Base-by-base conservation (phyloP, 768 basidiomycete genomes). In the Mycena olivaceomarginata region DNA sequence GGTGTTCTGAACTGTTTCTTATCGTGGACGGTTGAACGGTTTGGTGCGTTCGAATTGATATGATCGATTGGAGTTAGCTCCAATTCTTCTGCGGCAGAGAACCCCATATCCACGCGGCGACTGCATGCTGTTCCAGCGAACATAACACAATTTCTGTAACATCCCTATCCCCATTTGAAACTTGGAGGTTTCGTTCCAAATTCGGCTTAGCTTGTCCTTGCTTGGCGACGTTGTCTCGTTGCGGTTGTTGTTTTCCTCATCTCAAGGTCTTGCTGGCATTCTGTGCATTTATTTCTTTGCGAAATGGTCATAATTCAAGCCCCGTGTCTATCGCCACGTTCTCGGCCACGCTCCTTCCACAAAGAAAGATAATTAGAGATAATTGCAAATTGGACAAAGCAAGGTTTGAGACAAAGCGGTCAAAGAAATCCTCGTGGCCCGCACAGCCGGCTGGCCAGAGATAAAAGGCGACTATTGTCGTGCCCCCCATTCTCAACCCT, bases 391-490 rank as follows among this genome's bases (percentile, higher is more conserved):
- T 3, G 31, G 60, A 76, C 75, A 76, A 75, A 75, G 74, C 62
- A 68, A 67, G 37, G 51, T 15, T 40, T 70, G 43, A 70, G 41
- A 70, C 57, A 70, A 43, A 25, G 20, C 31, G 41, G 22, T 69
- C 74, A 75, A 75, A 75, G 67, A 31, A 18, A 40, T 39, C 46
- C 22, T 22, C 40, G 62, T 51, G 63, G 39, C 37, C 13, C 25
- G n/a, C 15, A 40, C 40, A 6, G 57, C 20, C 16, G 56, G 4
- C 48, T 7, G 22, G 53, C 18, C 51, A 43, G 41, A 39, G 31
- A 72, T 72, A 76, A 76, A 76, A 76, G 75, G 66, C 66, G 57
- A 4, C 65, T 12, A 46, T 60, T 15, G 45, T 41, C 43, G 20
- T 10, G 10, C 7, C 13, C 41, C 65, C 20, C 20, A 62, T 57